These are phyloP conservation scores for Phaeotremella skinneri DNA, from an alignment of 768 basidiomycete genomes.

Conservation along the genomic window DNA sequence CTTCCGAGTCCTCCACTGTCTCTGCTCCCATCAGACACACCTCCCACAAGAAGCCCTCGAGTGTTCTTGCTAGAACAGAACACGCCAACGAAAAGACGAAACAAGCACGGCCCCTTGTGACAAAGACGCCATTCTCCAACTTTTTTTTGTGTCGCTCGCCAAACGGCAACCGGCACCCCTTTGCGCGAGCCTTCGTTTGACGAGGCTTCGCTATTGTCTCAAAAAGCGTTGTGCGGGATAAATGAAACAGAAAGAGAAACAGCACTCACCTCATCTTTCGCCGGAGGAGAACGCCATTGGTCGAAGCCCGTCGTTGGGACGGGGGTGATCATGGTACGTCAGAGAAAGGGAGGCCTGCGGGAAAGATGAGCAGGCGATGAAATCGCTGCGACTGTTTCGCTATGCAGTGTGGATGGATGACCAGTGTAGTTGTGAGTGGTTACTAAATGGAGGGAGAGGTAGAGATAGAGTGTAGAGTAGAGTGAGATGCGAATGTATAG, in stretches of 20 bases:
- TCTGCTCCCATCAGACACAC: too few relatives aligned
- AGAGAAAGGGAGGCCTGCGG: neutral
- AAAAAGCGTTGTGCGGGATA: neutral
- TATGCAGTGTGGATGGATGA: too few relatives aligned
- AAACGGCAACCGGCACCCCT: too few relatives aligned
- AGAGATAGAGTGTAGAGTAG: too few relatives aligned
- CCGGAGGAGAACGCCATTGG: neutral
- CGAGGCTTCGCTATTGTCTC: too few relatives aligned
- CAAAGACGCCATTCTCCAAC: neutral
- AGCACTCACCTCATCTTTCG: constrained; percentile 1
- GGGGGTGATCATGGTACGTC: neutral
- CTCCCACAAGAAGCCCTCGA: too few relatives aligned
- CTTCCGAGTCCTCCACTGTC: too few relatives aligned
- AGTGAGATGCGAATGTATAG: too few relatives aligned
- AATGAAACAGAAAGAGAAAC: neutral
- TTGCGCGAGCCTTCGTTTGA: too few relatives aligned
- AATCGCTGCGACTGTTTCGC: too few relatives aligned
- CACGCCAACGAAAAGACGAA: neutral
- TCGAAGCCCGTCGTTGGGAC: neutral
- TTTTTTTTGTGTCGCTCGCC: neutral
- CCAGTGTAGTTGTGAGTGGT: too few relatives aligned
- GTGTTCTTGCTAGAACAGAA: neutral
- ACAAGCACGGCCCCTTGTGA: neutral
- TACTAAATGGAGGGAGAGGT: too few relatives aligned
- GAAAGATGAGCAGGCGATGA: neutral